Base-by-base conservation (phyloP, 1,284 basidiomycete genomes). In the Marasmius fiardii region DNA sequence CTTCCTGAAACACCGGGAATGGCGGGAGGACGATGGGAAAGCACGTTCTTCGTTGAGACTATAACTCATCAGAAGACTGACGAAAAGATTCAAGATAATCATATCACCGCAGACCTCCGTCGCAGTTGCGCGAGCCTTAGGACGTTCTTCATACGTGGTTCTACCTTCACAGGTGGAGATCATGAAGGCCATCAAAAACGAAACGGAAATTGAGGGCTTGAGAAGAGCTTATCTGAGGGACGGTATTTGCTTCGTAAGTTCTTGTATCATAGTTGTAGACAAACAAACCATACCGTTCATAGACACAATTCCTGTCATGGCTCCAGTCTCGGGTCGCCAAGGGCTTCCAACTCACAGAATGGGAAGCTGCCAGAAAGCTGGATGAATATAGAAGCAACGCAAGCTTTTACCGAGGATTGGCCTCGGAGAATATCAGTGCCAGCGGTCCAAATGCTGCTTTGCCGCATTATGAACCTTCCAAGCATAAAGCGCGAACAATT, bases 371-470 rank as follows among this genome's bases (percentile, higher is more conserved):
- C 0, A 88, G 87, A 68, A 82, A 89, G 53, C 74, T 98, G 56
- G 92, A 88, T 1, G 83, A 88, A 65, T 95, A 85, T 71, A 79
- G 95, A 55, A 77, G 85, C 61, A 77, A 83, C 65, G 82, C 85
- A 62, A 85, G 87, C 69, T 74, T 86, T 66, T 96, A 88, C 68
- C 86, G 86, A 83, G 92, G 93, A 10, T 82, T 95, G 23, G 93
- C 95, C 2, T 98, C 98, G 64, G 90, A 92, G 66, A 95, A 92
- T 59, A 97, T 98, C 61, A 94, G 92, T 20, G 95, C 92, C 0
- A 87, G 82, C 33, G 95, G 95, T 0, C 80, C 92, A 2, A 97
- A 98, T 67, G 93, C 91, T 47, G 95, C 96, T 21, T 75, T 96
- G 34, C 94, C 96, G 4, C 96, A 99, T 73, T 99, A 99, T 72